Percentiles rank a stretch among this genome's conserved stretches.
Conservation (phyloP, 257 asterid genomes). For the Datura wrightii region DNA sequence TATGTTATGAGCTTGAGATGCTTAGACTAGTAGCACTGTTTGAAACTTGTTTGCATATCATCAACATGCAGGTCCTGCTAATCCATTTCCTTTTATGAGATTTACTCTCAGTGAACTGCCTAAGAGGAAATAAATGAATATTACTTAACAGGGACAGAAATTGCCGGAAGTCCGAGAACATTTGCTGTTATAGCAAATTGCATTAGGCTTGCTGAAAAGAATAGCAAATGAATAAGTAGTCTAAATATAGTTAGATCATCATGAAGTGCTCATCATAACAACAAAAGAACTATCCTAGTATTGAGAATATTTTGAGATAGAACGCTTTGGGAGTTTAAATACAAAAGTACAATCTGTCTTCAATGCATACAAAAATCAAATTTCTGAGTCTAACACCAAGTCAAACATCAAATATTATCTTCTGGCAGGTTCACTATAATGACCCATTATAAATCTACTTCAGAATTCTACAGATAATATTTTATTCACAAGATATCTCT, state of each 20-base stretch:
- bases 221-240: constrained; percentile 25
- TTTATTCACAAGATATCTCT: neutral
- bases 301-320: neutral
- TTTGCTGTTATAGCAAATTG: constrained; percentile 73
- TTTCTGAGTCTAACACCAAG: neutral
- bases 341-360: neutral
- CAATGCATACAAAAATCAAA: neutral
- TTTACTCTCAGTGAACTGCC: neutral
- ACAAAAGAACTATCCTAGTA: neutral
- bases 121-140: constrained; percentile 15
- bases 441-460: no score
- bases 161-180: constrained; percentile 94
- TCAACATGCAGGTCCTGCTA: neutral
- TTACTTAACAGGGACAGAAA: constrained; percentile 86
- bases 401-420: neutral
- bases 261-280: neutral
- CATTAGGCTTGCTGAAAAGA: constrained; percentile 77
- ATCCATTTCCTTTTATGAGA: neutral
- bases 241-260: constrained; percentile 8
- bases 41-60: neutral
- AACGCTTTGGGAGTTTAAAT: neutral
- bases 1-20: neutral
- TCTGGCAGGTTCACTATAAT: no score
- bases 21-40: constrained; percentile 13
- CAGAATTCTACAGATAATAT: neutral